Conservation (phyloP, 2,329 filamentous ascomycete species). For the Acrocalymma vagum region DNA sequence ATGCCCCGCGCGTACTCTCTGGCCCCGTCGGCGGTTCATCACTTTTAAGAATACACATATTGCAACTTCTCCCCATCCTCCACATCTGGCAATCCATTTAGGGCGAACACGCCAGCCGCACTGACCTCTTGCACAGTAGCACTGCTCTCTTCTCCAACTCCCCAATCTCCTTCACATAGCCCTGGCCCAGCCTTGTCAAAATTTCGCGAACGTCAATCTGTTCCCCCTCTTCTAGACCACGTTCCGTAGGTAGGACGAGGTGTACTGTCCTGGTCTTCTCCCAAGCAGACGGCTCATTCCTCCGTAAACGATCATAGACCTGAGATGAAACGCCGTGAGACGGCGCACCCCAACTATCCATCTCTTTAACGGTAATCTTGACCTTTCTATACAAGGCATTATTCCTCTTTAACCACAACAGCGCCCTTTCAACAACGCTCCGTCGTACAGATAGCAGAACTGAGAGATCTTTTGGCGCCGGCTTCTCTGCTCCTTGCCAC, state of each 20-base stretch:
- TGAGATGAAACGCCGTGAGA: slow-evolving; percentile 2
- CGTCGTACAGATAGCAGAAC: slow-evolving; percentile 4
- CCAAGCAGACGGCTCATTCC: slow-evolving; percentile 1
- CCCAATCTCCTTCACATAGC: background rate
- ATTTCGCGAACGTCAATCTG: slow-evolving; percentile 5
- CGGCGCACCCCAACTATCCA: slow-evolving; percentile 3
- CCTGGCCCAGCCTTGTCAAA: slow-evolving; percentile 1
- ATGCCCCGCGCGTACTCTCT: background rate
- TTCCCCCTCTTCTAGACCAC: slow-evolving; percentile 1
- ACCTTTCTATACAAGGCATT: background rate
- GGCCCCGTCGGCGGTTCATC: background rate
- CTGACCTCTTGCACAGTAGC: slow-evolving; percentile 6
- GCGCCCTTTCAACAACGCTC: slow-evolving; percentile 3
- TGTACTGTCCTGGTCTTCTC: slow-evolving; percentile 6
- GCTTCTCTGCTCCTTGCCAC: slow-evolving; percentile 5
- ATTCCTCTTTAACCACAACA: slow-evolving; percentile 4
- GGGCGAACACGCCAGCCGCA: slow-evolving; percentile 6
- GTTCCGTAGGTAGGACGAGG: slow-evolving; percentile 6
- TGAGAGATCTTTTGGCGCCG: slow-evolving; percentile 4
- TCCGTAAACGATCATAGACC: slow-evolving; percentile 1
- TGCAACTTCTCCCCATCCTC: slow-evolving; percentile 8
- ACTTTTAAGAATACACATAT: slow-evolving; percentile 3
- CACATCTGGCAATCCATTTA: slow-evolving; percentile 3
- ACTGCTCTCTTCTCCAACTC: background rate
- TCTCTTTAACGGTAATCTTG: background rate